These are phyloP conservation scores for Staphylotrichum longicolle DNA, from an alignment of 495 filamentous ascomycete species.

Conservation along the genomic window DNA sequence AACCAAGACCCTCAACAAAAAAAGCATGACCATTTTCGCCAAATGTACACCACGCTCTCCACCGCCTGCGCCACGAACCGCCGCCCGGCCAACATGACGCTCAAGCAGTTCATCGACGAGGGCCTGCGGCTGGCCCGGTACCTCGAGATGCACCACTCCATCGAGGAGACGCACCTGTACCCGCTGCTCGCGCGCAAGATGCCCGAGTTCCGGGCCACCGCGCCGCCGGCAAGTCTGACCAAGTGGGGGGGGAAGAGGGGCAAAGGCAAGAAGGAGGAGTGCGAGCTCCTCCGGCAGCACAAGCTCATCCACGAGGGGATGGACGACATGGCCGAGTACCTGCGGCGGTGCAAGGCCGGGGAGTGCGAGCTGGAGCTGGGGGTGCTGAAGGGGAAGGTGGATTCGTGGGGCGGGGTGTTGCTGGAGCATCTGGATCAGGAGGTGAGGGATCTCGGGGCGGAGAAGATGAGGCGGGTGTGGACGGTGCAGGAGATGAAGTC, in stretches of 20 bases:
- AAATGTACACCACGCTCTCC: slow-evolving; percentile 67
- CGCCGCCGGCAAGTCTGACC: not conserved
- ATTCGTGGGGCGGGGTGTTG: slow-evolving; percentile 61
- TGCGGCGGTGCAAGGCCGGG: slow-evolving; percentile 60
- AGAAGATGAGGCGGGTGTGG: slow-evolving; percentile 90
- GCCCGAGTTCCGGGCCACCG: slow-evolving; percentile 63
- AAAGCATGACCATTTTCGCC: slow-evolving; percentile 75
- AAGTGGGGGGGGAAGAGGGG: slow-evolving; percentile 2
- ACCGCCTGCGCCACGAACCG: slow-evolving; percentile 53
- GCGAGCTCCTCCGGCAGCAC: slow-evolving; percentile 73
- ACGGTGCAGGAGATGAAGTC: slow-evolving; percentile 67
- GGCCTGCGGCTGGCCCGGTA: slow-evolving; percentile 65
- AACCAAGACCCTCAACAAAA: not conserved
- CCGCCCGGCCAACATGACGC: slow-evolving; percentile 56
- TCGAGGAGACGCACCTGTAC: slow-evolving; percentile 83
- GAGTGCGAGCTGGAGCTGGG: slow-evolving; percentile 66
- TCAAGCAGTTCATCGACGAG: slow-evolving; percentile 57
- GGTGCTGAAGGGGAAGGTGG: slow-evolving; percentile 68
- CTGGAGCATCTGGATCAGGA: slow-evolving; percentile 74
- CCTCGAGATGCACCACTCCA: slow-evolving; percentile 73
- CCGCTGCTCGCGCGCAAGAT: slow-evolving; percentile 73
- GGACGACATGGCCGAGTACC: slow-evolving; percentile 67
- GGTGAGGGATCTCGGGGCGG: slow-evolving; percentile 65
- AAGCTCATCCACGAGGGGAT: slow-evolving; percentile 76
- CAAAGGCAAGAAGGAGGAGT: slow-evolving; percentile 21